Evolutionary conservation across 441 rosid genomes (phyloP).

Genomic region (Eruca vesicaria): DNA sequence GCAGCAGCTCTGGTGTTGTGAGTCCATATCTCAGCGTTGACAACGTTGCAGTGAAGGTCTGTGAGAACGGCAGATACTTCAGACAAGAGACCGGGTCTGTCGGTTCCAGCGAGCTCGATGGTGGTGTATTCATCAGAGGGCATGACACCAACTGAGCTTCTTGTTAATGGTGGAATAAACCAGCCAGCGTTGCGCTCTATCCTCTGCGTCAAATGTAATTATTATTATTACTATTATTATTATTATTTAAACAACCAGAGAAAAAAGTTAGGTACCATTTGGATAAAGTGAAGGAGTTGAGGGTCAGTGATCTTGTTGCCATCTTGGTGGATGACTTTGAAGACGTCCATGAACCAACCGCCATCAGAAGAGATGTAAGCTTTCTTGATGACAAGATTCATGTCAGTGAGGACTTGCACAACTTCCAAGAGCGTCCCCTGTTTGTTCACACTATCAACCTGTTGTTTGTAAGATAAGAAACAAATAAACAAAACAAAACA

Average conservation of each 20-base stretch:
- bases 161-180: constrained; percentile 53
- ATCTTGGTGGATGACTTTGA: constrained; percentile 71
- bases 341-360: constrained; percentile 97
- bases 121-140: constrained; percentile 81
- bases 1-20: constrained; percentile 95
- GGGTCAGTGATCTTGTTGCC: constrained; percentile 79
- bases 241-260: background rate
- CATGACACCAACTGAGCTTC: constrained; percentile 81
- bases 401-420: constrained; percentile 81
- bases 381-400: constrained; percentile 80
- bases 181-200: constrained; percentile 69
- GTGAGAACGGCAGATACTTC: constrained; percentile 90
- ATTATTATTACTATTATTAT: background rate
- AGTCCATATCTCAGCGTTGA: constrained; percentile 93
- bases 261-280: constrained; percentile 45
- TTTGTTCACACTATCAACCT: constrained; percentile 85
- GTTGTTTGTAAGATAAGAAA: background rate
- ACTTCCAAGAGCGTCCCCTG: constrained; percentile 91
- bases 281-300: constrained; percentile 63
- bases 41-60: constrained; percentile 78
- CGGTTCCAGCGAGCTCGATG: constrained; percentile 83
- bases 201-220: constrained; percentile 46
- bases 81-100: constrained; percentile 88
- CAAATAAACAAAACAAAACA: background rate
- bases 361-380: constrained; percentile 92